Conservation (phyloP, 257 asterid genomes). For the Scutellaria barbata region DNA sequence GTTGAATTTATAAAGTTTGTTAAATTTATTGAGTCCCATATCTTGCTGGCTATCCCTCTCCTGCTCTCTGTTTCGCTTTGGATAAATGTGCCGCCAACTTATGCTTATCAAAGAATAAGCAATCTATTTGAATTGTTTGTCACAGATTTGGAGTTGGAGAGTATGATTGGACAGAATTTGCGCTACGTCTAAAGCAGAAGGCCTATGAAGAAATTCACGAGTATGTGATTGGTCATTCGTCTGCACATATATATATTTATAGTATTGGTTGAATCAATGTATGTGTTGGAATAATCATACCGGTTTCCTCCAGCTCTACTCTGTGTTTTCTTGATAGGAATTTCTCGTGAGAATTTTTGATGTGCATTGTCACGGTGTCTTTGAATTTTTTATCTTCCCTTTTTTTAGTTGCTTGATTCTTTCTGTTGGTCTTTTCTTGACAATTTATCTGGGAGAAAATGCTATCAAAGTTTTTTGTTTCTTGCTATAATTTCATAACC, state of each 20-base stretch:
- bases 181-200: conserved; percentile 86
- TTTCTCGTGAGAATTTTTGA: conserved; percentile 2
- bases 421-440: not conserved
- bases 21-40: conserved; percentile 23
- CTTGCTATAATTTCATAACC: not conserved
- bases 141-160: conserved; percentile 85
- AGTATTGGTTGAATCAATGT: conserved; percentile 26
- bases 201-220: conserved; percentile 69
- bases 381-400: not conserved
- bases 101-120: conserved; percentile 28
- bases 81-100: conserved; percentile 31
- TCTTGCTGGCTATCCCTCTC: conserved; percentile 9
- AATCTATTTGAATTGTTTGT: conserved; percentile 28
- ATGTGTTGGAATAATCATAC: not conserved
- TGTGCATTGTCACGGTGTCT: conserved; percentile 12
- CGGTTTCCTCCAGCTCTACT: not conserved
- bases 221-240: conserved; percentile 53
- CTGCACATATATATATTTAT: conserved; percentile 1
- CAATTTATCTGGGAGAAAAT: conserved; percentile 8
- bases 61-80: conserved; percentile 16
- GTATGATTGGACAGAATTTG: conserved; percentile 87
- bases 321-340: not conserved
- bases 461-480: conserved; percentile 4
- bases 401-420: conserved; percentile 11
- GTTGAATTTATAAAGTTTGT: conserved; percentile 43